Conservation (phyloP, 495 filamentous ascomycete genomes). For the Letharia columbiana region DNA sequence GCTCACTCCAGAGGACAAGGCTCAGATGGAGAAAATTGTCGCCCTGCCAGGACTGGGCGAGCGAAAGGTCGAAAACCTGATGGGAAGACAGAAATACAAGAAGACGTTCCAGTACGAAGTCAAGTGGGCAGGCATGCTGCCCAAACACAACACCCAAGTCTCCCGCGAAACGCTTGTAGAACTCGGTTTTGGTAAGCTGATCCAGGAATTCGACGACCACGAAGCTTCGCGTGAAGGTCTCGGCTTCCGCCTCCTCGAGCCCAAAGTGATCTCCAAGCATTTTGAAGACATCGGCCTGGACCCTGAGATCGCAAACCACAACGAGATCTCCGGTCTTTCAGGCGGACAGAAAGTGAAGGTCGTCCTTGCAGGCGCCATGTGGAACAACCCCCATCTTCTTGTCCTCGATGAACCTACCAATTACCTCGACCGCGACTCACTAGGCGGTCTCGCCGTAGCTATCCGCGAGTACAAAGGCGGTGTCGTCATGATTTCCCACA, state of each 20-base stretch:
- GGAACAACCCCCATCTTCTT: constrained; percentile 96
- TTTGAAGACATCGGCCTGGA: constrained; percentile 95
- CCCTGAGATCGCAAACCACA: constrained; percentile 97
- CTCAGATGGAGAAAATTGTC: constrained; percentile 82
- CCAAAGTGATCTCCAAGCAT: constrained; percentile 91
- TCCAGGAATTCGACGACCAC: constrained; percentile 98
- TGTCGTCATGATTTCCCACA: constrained; percentile 98
- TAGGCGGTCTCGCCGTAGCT: constrained; percentile 89
- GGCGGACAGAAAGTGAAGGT: constrained; percentile 99
- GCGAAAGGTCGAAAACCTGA: constrained; percentile 75
- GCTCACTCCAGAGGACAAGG: constrained; percentile 73
- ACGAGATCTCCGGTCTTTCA: constrained; percentile 91
- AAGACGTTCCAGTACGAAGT: constrained; percentile 99
- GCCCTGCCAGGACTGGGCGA: constrained; percentile 75
- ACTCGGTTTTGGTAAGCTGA: constrained; percentile 79
- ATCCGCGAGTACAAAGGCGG: constrained; percentile 97
- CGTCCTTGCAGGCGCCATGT: constrained; percentile 94
- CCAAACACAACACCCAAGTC: constrained; percentile 87
- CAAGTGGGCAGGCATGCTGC: constrained; percentile 81
- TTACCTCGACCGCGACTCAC: constrained; percentile 95
- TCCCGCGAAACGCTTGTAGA: constrained; percentile 85
- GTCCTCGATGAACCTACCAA: constrained; percentile 99
- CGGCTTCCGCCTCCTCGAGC: constrained; percentile 84
- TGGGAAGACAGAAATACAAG: constrained; percentile 97
- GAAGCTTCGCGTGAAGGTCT: constrained; percentile 96